Evolutionary conservation across 2,329 filamentous ascomycete genomes (phyloP), one percentile per base, ranked within the genome.

Genomic region (Colletotrichum sp.): DNA sequence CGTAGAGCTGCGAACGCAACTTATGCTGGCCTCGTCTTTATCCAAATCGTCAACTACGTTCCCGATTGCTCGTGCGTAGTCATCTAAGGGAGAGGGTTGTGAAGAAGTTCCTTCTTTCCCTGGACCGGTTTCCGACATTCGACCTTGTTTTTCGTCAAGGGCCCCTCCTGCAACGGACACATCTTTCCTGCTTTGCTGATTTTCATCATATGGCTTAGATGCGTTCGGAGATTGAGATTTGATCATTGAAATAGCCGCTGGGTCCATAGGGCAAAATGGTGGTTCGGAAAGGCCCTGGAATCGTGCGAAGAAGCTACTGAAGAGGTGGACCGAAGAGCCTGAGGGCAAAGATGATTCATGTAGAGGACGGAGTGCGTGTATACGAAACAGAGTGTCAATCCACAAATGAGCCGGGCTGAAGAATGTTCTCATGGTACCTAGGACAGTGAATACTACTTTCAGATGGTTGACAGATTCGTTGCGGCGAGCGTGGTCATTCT

Each of bases 1-100:
- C 6, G 43, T 21, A 21, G n/a, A 43, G 38, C 38, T 43, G 38
- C 6, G 18, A n/a, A n/a, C 0, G 38, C 0, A 43, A 0, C 38
- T 43, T n/a, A 2, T n/a, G 18, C 18, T n/a, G 6, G 18, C 4
- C 43, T 48, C 43, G 6, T 21, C n/a, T 21, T 48, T 21, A 13
- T 48, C 10, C 43, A 48, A 21, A 21, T 48, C 43, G 3, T 13
- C 10, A 7, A 48, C 43, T 13, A 4, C n/a, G n/a, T 21, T 48
- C 5, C 10, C n/a, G 3, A 48, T 21, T 21, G 43, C n/a, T 48
- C 43, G 43, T 48, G 43, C n/a, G 43, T 48, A 48, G n/a, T 48
- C 43, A 21, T 48, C n/a, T n/a, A 48, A 48, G 3, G n/a, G 43
- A 21, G 43, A 48, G 3, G 6, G 43, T 21, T 2, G 43, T 21